A percentile compares a stretch with the other conserved stretches of the same genome.
phyloP scores from a whole-genome alignment of 2,329 filamentous ascomycete species.

The Trichoderma endophyticum region DNA sequence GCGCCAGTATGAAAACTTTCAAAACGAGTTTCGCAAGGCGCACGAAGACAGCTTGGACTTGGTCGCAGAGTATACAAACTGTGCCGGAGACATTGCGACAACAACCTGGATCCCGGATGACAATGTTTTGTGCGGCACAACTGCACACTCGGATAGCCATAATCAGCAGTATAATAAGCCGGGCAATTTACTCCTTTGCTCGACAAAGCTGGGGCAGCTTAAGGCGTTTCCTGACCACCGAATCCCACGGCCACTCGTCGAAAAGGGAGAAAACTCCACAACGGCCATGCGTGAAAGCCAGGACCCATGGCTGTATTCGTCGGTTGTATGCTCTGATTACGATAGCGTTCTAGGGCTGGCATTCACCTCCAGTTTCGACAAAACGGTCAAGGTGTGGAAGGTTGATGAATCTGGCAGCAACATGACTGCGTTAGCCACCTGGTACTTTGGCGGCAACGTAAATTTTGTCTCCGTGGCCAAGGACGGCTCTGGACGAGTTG shows the following conservation, averaged over 20 bases:
- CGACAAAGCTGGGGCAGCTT: conserved; percentile 42
- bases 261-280: conserved; percentile 53
- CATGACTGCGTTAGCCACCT: conserved; percentile 46
- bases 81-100: conserved; percentile 59
- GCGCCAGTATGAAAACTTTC: conserved; percentile 43
- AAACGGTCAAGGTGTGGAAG: conserved; percentile 59
- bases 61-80: conserved; percentile 56
- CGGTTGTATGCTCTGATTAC: conserved; percentile 60
- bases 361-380: conserved; percentile 61
- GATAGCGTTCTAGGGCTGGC: conserved; percentile 43
- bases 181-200: conserved; percentile 59
- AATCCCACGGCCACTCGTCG: conserved; percentile 51
- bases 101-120: conserved; percentile 54
- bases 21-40: conserved; percentile 42
- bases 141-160: conserved; percentile 58
- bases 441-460: conserved; percentile 56
- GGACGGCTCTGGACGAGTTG: conserved; percentile 47
- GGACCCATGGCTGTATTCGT: conserved; percentile 62
- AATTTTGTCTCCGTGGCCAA: conserved; percentile 60
- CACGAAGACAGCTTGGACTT: conserved; percentile 52
- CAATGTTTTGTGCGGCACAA: conserved; percentile 60
- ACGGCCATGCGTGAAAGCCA: conserved; percentile 57
- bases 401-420: conserved; percentile 36
- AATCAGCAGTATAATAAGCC: conserved; percentile 66
- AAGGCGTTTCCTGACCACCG: conserved; percentile 55